Evolutionary conservation across 1,284 basidiomycete species (phyloP), one percentile per base, ranked within the genome.

Genomic region (Bjerkandera adusta): DNA sequence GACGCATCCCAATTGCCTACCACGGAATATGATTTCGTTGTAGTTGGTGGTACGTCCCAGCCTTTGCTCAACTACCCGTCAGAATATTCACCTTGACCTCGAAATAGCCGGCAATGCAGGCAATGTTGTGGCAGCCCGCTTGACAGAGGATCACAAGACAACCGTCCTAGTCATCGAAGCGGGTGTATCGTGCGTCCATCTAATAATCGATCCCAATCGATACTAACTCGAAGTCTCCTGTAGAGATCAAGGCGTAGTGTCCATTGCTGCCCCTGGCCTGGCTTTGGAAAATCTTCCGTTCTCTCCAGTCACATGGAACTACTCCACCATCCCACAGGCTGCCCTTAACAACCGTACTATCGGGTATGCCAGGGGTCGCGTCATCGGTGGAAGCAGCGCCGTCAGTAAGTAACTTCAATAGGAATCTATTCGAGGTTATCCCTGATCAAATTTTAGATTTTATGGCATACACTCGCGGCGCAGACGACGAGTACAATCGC

Each of bases 321-420:
- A 63, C 47, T 68, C 67, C 1, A 70, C 69, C 2, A 58, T 56
- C 3, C 54, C 66, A 3, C 69, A 71, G 51, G 11, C 55, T 1
- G 60, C 59, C 4, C 54, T 69, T 3, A 55, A 59, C 34, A 56
- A 55, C 22, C 57, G 69, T 7, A 38, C 47, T 10, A 42, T 70
- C 2, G 12, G 52, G 1, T 69, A 67, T 43, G 51, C 65, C 7
- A 52, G 70, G 20, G 71, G 71, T 2, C 55, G 60, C 39, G 55
- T 69, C 0, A 57, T 73, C 3, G 71, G 71, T 8, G 71, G 71
- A 4, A 60, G 58, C 16, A 68, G 63, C 12, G 58, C 61, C n/a
- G 59, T 68, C 38, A 71, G 69, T 70, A 38, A 55, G 66, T 58
- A 6, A 21, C 35, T n/a, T 26, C 37, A 11, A 29, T 35, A n/a